Percentiles rank a stretch among this genome's conserved stretches.
Evolutionary conservation across 225 moss, liverwort and hornwort genomes (phyloP).

Genomic region (Marchantia paleacea): DNA sequence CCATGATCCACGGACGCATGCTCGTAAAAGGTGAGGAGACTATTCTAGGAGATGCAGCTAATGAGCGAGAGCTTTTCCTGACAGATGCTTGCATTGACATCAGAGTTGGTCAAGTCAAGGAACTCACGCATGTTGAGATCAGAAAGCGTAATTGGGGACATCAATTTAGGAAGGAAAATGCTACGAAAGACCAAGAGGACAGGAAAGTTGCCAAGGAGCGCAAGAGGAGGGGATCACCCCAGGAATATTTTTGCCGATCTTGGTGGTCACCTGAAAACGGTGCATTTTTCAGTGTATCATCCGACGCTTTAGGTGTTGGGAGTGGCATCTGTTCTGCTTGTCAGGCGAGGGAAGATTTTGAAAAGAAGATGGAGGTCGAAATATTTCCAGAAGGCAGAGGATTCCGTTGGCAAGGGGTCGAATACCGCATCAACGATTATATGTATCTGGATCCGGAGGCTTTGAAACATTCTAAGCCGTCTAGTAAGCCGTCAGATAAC

Average conservation of each 20-base stretch:
- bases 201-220: constrained; percentile 56
- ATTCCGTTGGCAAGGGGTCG: constrained; percentile 68
- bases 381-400: constrained; percentile 55
- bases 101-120: constrained; percentile 50
- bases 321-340: constrained; percentile 66
- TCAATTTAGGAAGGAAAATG: constrained; percentile 60
- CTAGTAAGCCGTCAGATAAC: constrained; percentile 32
- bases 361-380: constrained; percentile 44
- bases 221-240: constrained; percentile 52
- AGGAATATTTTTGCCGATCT: constrained; percentile 66
- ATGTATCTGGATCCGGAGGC: constrained; percentile 70
- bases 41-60: constrained; percentile 75
- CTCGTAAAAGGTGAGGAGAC: constrained; percentile 63
- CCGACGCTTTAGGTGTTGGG: constrained; percentile 51
- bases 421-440: constrained; percentile 65
- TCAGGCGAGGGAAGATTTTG: constrained; percentile 40
- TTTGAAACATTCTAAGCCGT: constrained; percentile 33
- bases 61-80: constrained; percentile 74
- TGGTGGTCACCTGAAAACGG: constrained; percentile 76
- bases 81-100: constrained; percentile 72
- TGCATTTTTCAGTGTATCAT: constrained; percentile 67
- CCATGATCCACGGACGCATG: constrained; percentile 87
- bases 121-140: constrained; percentile 43
- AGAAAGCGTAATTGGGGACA: constrained; percentile 65
- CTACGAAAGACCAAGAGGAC: constrained; percentile 60